Base-by-base conservation (phyloP, 345 rosid genomes). In the Euphorbia peplus region DNA sequence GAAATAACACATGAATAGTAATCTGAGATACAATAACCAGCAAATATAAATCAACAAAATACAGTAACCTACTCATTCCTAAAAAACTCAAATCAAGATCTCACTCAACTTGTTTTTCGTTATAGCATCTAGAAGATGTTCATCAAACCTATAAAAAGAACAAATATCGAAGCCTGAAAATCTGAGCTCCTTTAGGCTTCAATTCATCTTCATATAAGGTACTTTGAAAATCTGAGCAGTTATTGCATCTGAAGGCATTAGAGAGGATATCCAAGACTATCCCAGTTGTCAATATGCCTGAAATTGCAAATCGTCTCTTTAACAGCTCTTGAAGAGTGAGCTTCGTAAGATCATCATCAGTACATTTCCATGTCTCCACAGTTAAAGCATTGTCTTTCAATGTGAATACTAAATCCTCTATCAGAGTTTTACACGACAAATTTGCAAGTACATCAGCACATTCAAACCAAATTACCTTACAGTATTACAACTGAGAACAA, bases 341-440 rank as follows among this genome's bases (percentile, higher is more conserved):
- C 42, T 74, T 63, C 1, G 81, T 72, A 70, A 85, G 77, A 74
- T 72, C 81, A 28, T 74, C 82, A 55, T 69, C 60, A 41, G 41
- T 42, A 5, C 8, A 37, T 4, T 39, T 60, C 28, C 63, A 80
- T 50, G 15, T 52, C 50, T 11, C 66, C 52, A 3, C 39, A 51
- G 14, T 29, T n/a, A n/a, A n/a, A n/a, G n/a, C n/a, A n/a, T n/a
- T n/a, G n/a, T n/a, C n/a, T 37, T 55, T 25, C 7, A 44, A 42
- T 57, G 52, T 41, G 48, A 53, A 22, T 39, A 12, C n/a, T 12
- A 64, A 69, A 21, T 60, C 60, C 70, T 63, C 63, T 60, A 41
- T 42, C 42, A 93, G 90, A 69, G 82, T 80, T 63, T 21, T 73
- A 32, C 76, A 78, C 19, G 98, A 90, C 24, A 93, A 51, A 83